Conservation (phyloP, 768 basidiomycete genomes). For the Tricholoma hemisulphureum region DNA sequence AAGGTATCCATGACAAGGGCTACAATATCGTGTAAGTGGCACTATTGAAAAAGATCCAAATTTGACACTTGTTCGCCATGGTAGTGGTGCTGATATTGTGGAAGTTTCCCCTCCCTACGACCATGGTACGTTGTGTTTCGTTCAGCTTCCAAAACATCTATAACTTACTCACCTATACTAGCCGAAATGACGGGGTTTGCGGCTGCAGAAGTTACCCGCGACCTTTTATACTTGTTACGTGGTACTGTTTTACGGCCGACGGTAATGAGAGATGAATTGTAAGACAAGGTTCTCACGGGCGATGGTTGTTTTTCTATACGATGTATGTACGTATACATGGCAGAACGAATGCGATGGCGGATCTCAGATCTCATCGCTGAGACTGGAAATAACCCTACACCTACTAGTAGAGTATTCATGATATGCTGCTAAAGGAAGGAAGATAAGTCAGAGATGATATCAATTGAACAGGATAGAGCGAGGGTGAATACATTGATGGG, state of each 20-base stretch:
- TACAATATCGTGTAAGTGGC: background rate
- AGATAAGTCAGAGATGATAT: too few species aligned
- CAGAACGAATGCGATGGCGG: background rate
- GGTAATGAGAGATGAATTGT: background rate
- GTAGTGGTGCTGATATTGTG: background rate
- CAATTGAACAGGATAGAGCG: too few species aligned
- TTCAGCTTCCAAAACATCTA: background rate
- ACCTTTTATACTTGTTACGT: background rate
- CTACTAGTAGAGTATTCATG: too few species aligned
- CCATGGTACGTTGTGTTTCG: background rate
- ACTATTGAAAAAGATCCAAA: background rate
- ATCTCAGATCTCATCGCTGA: too few species aligned
- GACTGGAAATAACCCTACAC: too few species aligned
- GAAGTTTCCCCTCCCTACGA: background rate
- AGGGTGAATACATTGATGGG: too few species aligned
- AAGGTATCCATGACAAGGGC: background rate
- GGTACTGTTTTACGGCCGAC: background rate
- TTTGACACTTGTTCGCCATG: background rate
- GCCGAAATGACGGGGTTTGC: background rate
- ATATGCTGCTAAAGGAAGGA: too few species aligned
- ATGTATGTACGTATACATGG: background rate
- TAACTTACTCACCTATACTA: background rate
- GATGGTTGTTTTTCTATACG: background rate
- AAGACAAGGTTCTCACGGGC: background rate
- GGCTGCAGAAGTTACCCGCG: background rate